Base-by-base conservation (phyloP, 768 basidiomycete species). In the Lactarius akahatsu region DNA sequence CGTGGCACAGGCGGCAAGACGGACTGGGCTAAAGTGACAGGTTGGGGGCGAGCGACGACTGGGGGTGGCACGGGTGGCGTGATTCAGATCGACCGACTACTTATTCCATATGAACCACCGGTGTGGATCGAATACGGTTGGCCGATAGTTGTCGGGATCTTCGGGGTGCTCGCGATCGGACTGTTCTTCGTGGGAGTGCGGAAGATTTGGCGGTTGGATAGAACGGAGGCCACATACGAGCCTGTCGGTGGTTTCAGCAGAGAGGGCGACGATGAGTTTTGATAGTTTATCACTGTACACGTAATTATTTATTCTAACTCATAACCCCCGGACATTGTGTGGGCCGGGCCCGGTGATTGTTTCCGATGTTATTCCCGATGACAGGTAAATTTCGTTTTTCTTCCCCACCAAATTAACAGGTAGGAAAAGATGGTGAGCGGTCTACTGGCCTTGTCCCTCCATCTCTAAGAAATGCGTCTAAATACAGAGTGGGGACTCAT, bases 151-250 rank as follows among this genome's bases (percentile, higher is more conserved):
- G 86, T 90, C 4, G 85, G 85, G 3, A 77, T 78, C 1, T 70
- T 86, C 30, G 92, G 90, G 6, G 72, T 90, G 34, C 50, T 84
- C 34, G 67, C 85, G 11, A 91, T 94, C 67, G 82, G 85, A 67
- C 72, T 78, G 11, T 89, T 94, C 76, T 91, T 93, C 77, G 85
- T 86, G 73, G 87, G 82, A n/a, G 86, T 91, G 26, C 79, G 86
- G 64, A 77, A 79, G 62, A 74, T 92, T 60, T 95, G 92, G 92
- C 81, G 81, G 69, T 77, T 81, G 72, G 91, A 92, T 74, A 85
- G 85, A 63, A 89, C 86, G 38, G 90, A 94, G 76, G 89, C 92
- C 41, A 94, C 92, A 43, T 97, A 93, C 75, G 94, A 96, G 74
- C 94, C 95, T 28, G 77, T 90, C 43, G 94, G 94, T 56, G 92